Percentiles rank a stretch among this genome's conserved stretches.
phyloP scores from a whole-genome alignment of 768 basidiomycete genomes.

The Tricholoma terreum region DNA sequence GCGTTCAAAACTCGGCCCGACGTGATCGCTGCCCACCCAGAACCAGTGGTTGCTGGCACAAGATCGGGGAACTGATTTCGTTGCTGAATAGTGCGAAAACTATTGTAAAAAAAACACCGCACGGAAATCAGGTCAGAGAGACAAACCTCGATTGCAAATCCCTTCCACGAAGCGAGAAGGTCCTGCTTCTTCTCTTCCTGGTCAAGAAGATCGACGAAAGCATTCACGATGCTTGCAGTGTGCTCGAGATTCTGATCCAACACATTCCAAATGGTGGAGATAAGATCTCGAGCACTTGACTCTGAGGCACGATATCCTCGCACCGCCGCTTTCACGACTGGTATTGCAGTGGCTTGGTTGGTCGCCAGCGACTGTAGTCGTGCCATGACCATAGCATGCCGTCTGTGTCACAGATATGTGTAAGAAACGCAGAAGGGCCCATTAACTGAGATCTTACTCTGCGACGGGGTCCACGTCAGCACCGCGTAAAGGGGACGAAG shows the following conservation, averaged over 20 bases:
- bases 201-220: conserved; percentile 69
- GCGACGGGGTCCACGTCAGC: conserved; percentile 52
- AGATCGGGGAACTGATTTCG: conserved; percentile 84
- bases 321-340: conserved; percentile 70
- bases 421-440: neutral
- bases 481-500: conserved; percentile 38
- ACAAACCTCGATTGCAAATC: conserved; percentile 76
- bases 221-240: conserved; percentile 70
- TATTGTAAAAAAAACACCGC: neutral
- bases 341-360: conserved; percentile 54
- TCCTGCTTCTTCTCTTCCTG: conserved; percentile 83
- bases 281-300: conserved; percentile 76
- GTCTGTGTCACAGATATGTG: conserved; percentile 37
- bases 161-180: conserved; percentile 75
- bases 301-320: conserved; percentile 78
- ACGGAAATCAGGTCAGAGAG: neutral
- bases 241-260: conserved; percentile 55
- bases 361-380: conserved; percentile 59
- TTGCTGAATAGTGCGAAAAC: conserved; percentile 47
- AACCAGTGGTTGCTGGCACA: conserved; percentile 50
- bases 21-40: conserved; percentile 75
- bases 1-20: conserved; percentile 82
- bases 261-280: conserved; percentile 86
- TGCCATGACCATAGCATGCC: conserved; percentile 60
- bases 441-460: conserved; percentile 42